Evolutionary conservation across 1,139 yeast genomes (phyloP).

Genomic region (Yamadazyma kanchanaburiensis): DNA sequence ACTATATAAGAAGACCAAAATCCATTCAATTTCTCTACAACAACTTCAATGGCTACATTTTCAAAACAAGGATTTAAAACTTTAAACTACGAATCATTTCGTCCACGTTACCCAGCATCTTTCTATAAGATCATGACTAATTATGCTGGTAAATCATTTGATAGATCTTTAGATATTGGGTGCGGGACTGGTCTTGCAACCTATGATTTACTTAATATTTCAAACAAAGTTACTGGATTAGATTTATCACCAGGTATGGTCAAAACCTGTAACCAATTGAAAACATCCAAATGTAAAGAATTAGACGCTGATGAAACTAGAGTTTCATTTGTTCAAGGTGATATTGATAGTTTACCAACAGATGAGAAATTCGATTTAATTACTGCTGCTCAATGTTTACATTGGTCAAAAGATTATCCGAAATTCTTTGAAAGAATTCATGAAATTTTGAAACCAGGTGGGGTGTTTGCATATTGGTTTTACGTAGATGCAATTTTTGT

Average conservation of each 20-base stretch:
- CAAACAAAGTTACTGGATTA: conserved; percentile 27
- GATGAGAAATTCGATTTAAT: conserved; percentile 30
- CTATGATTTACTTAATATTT: conserved; percentile 28
- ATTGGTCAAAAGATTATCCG: conserved; percentile 41
- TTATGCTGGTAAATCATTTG: conserved; percentile 16
- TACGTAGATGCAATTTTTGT: conserved; percentile 40
- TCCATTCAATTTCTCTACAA: background rate
- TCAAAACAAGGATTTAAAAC: conserved; percentile 58
- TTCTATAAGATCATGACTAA: conserved; percentile 45
- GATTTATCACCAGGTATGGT: conserved; percentile 33
- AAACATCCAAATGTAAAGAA: conserved; percentile 18
- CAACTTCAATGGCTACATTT: conserved; percentile 58
- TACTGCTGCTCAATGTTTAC: conserved; percentile 46
- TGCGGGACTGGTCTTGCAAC: conserved; percentile 40
- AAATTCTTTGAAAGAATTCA: conserved; percentile 27
- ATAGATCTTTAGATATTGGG: conserved; percentile 30
- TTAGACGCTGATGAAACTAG: conserved; percentile 22
- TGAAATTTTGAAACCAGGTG: conserved; percentile 31
- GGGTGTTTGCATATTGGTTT: conserved; percentile 42
- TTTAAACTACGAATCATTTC: conserved; percentile 52
- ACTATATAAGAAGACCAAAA: conserved; percentile 1
- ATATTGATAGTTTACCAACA: conserved; percentile 31
- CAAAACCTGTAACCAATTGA: conserved; percentile 25
- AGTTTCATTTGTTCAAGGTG: conserved; percentile 30
- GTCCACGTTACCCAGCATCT: conserved; percentile 63